Evolutionary conservation across 1,284 basidiomycete genomes (phyloP), one percentile per base, ranked within the genome.

Genomic region (Inonotus hispidus): DNA sequence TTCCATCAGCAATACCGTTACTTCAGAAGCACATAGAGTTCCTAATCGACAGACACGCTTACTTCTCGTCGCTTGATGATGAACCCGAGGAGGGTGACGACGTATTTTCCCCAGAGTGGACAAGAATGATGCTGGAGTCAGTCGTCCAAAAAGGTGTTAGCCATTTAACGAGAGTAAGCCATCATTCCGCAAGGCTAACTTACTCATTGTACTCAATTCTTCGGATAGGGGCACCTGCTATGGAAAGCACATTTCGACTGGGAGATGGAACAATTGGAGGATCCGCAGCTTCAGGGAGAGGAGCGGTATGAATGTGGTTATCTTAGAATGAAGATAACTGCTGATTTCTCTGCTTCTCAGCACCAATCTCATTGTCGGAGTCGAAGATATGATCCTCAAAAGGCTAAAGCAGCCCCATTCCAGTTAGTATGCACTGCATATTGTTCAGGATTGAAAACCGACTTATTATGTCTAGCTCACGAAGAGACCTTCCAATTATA

Each of bases 401-500:
- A 83, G 89, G 14, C 77, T 92, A 4, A 74, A 79, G 53, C 85
- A 89, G 70, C 86, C 86, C 43, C 90, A 92, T 70, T 78, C 84
- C 41, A 83, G 88, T 89, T 67, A 52, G 77, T 35, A n/a, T 19
- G 72, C 14, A 41, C 7, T 23, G 25, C 29, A n/a, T 53, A 29
- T 14, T 43, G 37, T 54, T 63, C 27, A 43, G 41, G n/a, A 21
- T 2, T 2, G 19, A 16, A 6, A 46, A 53, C 10, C 54, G 29
- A 47, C 19, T 35, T 46, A 49, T 32, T 63, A 88, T 86, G 81
- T 65, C 19, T 14, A 67, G 66, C 46, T 38, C 80, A 87, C 58
- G 89, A 92, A 41, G 82, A 88, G 19, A 95, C 93, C 0, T 87
- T 88, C 60, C 85, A 92, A 67, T 78, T 82, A 1, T 97, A 95